Percentiles rank a stretch among this genome's conserved stretches.
Evolutionary conservation across 2,329 filamentous ascomycete genomes (phyloP).

Genomic region (Xylaria sp.): DNA sequence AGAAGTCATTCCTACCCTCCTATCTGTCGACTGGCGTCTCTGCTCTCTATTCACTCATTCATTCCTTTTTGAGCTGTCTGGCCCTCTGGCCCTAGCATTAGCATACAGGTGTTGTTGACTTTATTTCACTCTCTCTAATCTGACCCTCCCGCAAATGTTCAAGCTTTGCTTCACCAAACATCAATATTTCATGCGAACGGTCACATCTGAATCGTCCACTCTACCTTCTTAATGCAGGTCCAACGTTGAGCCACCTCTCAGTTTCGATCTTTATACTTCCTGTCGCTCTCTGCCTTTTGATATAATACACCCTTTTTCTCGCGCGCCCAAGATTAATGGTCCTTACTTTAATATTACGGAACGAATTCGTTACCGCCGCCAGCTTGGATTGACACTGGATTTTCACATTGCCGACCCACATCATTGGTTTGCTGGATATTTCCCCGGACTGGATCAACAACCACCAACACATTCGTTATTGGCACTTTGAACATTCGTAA

Average conservation of each 20-base stretch:
- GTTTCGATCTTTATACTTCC: constrained; percentile 34
- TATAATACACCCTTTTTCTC: constrained; percentile 27
- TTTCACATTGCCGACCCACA: constrained; percentile 28
- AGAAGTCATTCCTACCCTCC: constrained; percentile 47
- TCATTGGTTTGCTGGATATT: constrained; percentile 6
- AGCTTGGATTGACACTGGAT: constrained; percentile 15
- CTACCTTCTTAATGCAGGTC: constrained; percentile 39
- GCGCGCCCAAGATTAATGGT: constrained; percentile 31
- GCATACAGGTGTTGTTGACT: constrained; percentile 37
- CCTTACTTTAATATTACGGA: constrained; percentile 32
- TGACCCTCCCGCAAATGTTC: constrained; percentile 39
- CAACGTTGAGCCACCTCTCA: constrained; percentile 38
- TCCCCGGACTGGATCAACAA: constrained; percentile 21
- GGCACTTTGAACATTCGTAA: constrained; percentile 26
- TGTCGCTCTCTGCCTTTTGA: constrained; percentile 35
- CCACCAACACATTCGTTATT: constrained; percentile 27
- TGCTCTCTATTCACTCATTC: constrained; percentile 42
- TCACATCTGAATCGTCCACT: constrained; percentile 40
- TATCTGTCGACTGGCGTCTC: constrained; percentile 37
- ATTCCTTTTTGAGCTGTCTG: constrained; percentile 41
- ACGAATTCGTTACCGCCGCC: constrained; percentile 16
- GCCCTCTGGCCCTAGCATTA: constrained; percentile 44
- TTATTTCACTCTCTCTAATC: constrained; percentile 41
- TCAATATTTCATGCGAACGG: constrained; percentile 43
- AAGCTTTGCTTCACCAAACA: constrained; percentile 40